These are phyloP conservation scores for Neohortaea acidophila DNA, from an alignment of 495 filamentous ascomycete species.

Conservation along the genomic window DNA sequence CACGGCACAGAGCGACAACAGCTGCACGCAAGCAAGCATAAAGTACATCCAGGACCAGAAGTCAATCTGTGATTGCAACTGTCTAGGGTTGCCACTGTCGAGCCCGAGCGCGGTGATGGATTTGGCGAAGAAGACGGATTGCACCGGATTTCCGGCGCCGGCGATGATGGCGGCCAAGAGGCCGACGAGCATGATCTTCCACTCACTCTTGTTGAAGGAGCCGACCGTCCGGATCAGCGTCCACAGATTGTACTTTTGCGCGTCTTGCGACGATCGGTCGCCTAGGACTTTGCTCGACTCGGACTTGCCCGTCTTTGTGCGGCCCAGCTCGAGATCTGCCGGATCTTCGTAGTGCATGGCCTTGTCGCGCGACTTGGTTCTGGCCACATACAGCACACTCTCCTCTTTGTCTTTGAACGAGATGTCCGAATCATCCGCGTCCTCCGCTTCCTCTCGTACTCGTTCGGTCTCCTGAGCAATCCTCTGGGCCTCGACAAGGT, in stretches of 20 bases:
- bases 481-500: slow-evolving; percentile 64
- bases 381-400: slow-evolving; percentile 2
- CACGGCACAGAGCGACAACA: slow-evolving; percentile 52
- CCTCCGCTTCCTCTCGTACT: slow-evolving; percentile 17
- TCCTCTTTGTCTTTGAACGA: slow-evolving; percentile 27
- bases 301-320: slow-evolving; percentile 49
- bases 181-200: slow-evolving; percentile 57
- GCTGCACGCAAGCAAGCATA: slow-evolving; percentile 69
- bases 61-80: slow-evolving; percentile 51
- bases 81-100: slow-evolving; percentile 30
- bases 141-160: slow-evolving; percentile 71
- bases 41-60: slow-evolving; percentile 95
- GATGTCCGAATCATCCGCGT: slow-evolving; percentile 4
- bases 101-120: slow-evolving; percentile 54
- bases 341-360: slow-evolving; percentile 32
- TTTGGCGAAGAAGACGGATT: slow-evolving; percentile 85
- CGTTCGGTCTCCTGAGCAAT: slow-evolving; percentile 44
- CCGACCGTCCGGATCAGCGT: slow-evolving; percentile 70
- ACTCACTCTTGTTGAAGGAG: slow-evolving; percentile 66
- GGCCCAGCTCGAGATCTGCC: slow-evolving; percentile 44
- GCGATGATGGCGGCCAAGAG: slow-evolving; percentile 64
- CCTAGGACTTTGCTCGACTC: slow-evolving; percentile 55
- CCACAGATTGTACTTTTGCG: slow-evolving; percentile 54
- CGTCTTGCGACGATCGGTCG: slow-evolving; percentile 32
- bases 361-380: slow-evolving; percentile 16